These are phyloP conservation scores for Neofusicoccum umdonicola DNA, from an alignment of 2,329 filamentous ascomycete genomes.

Conservation along the genomic window DNA sequence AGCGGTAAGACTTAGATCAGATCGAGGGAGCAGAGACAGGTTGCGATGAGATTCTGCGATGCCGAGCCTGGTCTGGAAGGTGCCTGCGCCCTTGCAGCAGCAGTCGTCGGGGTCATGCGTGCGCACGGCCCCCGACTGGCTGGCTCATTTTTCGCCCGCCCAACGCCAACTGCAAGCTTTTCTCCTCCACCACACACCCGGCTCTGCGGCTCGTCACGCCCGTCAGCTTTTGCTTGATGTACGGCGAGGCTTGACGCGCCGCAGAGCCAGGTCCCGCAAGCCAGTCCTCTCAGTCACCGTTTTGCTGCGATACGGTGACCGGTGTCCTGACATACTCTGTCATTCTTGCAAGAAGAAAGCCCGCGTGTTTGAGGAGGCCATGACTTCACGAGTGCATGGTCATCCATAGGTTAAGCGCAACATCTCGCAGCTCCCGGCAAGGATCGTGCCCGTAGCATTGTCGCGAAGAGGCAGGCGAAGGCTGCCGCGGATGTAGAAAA, in stretches of 20 bases:
- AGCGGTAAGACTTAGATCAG: constrained; percentile 13
- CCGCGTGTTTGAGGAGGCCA: constrained; percentile 33
- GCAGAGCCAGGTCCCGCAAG: constrained; percentile 24
- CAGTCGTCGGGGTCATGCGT: not conserved
- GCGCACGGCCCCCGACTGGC: not conserved
- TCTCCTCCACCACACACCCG: not conserved
- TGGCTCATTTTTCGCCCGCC: constrained; percentile 4
- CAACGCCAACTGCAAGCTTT: not conserved
- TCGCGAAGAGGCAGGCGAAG: not conserved
- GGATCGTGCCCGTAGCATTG: not conserved
- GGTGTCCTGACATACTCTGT: constrained; percentile 12
- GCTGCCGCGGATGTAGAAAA: not conserved
- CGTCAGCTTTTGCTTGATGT: not conserved
- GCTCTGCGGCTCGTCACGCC: not conserved
- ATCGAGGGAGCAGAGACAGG: not conserved
- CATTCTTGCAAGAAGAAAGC: constrained; percentile 27
- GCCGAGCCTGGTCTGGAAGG: not conserved
- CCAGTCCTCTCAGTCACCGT: constrained; percentile 34
- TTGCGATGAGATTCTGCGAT: not conserved
- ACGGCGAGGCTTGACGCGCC: not conserved
- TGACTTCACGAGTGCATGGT: constrained; percentile 26
- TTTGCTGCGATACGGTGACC: not conserved
- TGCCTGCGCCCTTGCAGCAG: constrained; percentile 2
- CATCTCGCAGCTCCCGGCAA: not conserved
- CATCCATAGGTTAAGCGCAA: constrained; percentile 28